A percentile compares a stretch with the other conserved stretches of the same genome.
phyloP scores from a whole-genome alignment of 257 asterid species.

The Prunella vulgaris region DNA sequence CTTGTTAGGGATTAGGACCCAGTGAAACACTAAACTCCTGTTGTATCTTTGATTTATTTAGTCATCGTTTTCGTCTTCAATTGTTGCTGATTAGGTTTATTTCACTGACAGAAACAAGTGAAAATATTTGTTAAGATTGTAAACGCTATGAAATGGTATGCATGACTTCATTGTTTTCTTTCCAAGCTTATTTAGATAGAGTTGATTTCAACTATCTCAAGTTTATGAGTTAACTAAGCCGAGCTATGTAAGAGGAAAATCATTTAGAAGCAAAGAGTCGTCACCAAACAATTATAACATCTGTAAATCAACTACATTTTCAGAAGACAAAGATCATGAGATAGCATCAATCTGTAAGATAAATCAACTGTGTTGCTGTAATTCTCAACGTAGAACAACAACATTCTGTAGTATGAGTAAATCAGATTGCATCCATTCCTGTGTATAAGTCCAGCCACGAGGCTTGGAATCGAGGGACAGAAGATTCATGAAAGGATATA shows the following conservation, averaged over 20 bases:
- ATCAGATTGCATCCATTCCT: background rate
- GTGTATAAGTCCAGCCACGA: background rate
- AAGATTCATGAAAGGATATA: slow-evolving; percentile 4
- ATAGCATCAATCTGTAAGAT: background rate
- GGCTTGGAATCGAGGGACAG: background rate
- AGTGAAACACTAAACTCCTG: background rate
- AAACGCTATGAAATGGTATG: slow-evolving; percentile 7
- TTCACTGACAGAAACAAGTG: slow-evolving; percentile 8
- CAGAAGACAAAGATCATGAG: background rate
- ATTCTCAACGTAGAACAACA: background rate
- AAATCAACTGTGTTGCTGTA: background rate
- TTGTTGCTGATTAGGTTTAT: background rate
- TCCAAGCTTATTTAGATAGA: background rate
- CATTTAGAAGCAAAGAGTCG: background rate
- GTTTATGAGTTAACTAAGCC: background rate
- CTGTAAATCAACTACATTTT: background rate
- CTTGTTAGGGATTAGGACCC: slow-evolving; percentile 31
- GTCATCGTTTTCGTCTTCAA: background rate
- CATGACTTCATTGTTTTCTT: background rate
- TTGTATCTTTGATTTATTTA: background rate
- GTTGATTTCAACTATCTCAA: background rate
- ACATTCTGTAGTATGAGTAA: background rate
- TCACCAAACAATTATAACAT: background rate
- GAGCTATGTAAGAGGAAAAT: background rate
- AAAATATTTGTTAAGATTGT: slow-evolving; percentile 16